A percentile compares a stretch with the other conserved stretches of the same genome.
Conservation (phyloP, 768 basidiomycete species). For the Auriscalpium microsporum region DNA sequence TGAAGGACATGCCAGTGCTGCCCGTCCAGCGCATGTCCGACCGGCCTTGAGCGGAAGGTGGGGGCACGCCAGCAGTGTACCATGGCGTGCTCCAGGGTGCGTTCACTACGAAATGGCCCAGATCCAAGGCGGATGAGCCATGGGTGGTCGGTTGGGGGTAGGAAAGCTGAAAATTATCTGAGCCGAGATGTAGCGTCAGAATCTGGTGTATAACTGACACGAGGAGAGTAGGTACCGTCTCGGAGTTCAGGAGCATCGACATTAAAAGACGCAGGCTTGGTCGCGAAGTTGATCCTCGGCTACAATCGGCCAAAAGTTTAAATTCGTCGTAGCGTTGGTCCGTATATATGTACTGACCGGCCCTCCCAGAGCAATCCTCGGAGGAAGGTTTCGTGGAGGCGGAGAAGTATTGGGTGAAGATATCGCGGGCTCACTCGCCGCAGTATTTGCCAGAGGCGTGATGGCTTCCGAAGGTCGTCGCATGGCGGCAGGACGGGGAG, state of each 20-base stretch:
- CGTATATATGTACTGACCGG: not conserved
- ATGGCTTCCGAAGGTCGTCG: too few relatives aligned
- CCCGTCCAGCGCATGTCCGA: conserved; percentile 21
- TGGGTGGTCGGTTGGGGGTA: conserved; percentile 26
- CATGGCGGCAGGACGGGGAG: too few relatives aligned
- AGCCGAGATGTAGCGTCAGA: too few relatives aligned
- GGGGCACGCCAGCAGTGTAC: conserved; percentile 27
- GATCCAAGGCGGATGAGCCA: conserved; percentile 33
- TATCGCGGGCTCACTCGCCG: not conserved
- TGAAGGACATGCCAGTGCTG: conserved; percentile 23
- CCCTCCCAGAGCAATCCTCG: not conserved
- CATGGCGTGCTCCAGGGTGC: conserved; percentile 34
- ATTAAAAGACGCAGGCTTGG: conserved; percentile 1
- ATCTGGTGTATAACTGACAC: not conserved
- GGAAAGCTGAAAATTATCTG: conserved; percentile 23
- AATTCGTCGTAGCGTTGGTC: not conserved
- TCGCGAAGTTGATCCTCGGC: conserved; percentile 11
- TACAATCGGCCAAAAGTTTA: not conserved
- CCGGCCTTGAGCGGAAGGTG: conserved; percentile 25
- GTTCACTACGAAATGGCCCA: conserved; percentile 34
- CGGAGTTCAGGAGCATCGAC: too few relatives aligned
- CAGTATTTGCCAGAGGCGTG: not conserved
- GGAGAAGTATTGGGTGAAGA: too few relatives aligned
- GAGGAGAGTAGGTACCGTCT: not conserved
- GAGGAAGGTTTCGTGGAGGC: too few relatives aligned